Conservation (phyloP, 352 stramenopile species). For the Phytopythium vexans region DNA sequence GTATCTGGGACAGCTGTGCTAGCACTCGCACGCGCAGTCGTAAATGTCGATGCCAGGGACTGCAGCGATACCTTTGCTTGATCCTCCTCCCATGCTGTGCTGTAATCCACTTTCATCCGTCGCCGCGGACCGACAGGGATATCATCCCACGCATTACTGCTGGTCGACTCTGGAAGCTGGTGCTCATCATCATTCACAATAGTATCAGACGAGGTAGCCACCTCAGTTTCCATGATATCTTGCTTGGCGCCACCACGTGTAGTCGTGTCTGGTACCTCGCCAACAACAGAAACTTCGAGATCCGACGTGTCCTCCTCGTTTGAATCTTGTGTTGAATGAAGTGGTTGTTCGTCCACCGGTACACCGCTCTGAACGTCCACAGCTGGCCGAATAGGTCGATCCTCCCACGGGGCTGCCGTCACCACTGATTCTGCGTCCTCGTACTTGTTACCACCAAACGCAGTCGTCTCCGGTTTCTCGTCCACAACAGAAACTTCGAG, state of each 20-base stretch:
- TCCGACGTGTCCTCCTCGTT: too few species aligned
- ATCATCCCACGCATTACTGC: conserved; percentile 8
- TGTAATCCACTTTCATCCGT: conserved; percentile 5
- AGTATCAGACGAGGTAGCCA: not conserved
- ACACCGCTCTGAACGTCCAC: not conserved
- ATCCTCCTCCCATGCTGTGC: conserved; percentile 6
- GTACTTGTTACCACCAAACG: not conserved
- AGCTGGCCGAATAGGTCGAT: not conserved
- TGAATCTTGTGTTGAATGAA: not conserved
- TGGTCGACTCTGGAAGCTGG: not conserved
- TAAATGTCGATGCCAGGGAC: not conserved
- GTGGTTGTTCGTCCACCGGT: not conserved
- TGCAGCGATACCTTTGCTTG: too few species aligned
- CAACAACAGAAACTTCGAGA: too few species aligned
- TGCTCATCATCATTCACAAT: too few species aligned
- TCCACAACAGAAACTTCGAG: too few species aligned
- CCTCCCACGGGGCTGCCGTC: not conserved
- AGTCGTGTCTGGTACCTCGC: too few species aligned
- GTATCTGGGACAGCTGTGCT: conserved; percentile 4
- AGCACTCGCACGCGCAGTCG: not conserved
- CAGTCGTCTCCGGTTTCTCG: too few species aligned
- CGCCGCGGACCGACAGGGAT: conserved; percentile 4
- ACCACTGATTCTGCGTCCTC: too few species aligned
- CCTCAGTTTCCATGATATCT: not conserved
- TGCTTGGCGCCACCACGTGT: too few species aligned